Percentiles rank a stretch among this genome's conserved stretches.
Conservation (phyloP, 2,329 filamentous ascomycete species). For the Penicillium sp. region DNA sequence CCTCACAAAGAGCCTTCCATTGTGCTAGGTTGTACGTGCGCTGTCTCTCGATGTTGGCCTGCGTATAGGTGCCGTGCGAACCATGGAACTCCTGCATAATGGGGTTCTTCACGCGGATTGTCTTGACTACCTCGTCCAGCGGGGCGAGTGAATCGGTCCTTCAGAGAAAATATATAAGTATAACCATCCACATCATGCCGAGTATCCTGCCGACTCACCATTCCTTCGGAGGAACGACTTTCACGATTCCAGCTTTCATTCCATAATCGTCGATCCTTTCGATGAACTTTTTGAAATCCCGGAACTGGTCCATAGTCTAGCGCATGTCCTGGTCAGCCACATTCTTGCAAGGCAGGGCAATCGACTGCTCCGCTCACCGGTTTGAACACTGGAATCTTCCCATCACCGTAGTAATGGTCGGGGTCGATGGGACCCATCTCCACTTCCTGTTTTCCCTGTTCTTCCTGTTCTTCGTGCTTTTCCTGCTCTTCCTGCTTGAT, state of each 20-base stretch:
- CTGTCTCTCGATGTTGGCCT: constrained; percentile 95
- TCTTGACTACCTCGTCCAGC: constrained; percentile 81
- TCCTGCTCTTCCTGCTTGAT: constrained; percentile 51
- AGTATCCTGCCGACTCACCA: constrained; percentile 60
- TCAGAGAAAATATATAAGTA: constrained; percentile 11
- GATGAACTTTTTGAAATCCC: constrained; percentile 88
- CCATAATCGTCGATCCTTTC: constrained; percentile 86
- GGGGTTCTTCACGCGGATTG: constrained; percentile 88
- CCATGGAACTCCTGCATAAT: constrained; percentile 99
- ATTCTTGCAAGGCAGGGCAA: background rate
- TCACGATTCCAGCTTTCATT: constrained; percentile 96
- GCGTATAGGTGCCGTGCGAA: constrained; percentile 88
- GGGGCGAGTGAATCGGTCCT: constrained; percentile 67
- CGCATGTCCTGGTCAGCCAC: constrained; percentile 18
- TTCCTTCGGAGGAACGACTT: constrained; percentile 88
- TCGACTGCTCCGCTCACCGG: constrained; percentile 53
- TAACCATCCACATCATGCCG: background rate
- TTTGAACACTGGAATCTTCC: constrained; percentile 87
- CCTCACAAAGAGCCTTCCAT: constrained; percentile 89
- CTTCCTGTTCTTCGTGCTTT: constrained; percentile 52
- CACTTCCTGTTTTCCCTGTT: constrained; percentile 71
- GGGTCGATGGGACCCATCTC: constrained; percentile 63
- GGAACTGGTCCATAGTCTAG: constrained; percentile 85
- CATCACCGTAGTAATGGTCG: constrained; percentile 77
- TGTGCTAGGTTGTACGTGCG: constrained; percentile 94